Conservation (phyloP, 108 stramenopile genomes). For the Nitzschia palea region DNA sequence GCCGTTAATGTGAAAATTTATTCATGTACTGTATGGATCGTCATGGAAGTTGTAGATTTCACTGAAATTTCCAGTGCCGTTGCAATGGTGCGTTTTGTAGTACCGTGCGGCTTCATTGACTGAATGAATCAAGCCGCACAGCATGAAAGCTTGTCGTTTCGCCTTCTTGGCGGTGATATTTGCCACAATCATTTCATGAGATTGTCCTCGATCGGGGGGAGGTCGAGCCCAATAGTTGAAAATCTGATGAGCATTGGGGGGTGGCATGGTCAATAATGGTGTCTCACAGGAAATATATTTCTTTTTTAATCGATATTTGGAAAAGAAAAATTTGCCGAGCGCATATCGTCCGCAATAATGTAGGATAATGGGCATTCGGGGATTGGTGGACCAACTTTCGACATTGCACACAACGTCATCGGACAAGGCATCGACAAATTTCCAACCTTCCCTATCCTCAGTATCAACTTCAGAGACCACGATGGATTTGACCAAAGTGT, state of each 20-base stretch:
- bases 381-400: background rate
- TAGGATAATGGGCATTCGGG: slow-evolving; percentile 21
- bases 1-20: background rate
- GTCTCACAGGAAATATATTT: slow-evolving; percentile 50
- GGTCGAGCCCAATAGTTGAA: slow-evolving; percentile 23
- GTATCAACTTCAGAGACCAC: slow-evolving; percentile 56
- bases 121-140: slow-evolving; percentile 49
- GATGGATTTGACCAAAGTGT: slow-evolving; percentile 61
- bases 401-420: slow-evolving; percentile 27
- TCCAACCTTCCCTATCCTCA: slow-evolving; percentile 67
- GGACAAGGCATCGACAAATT: slow-evolving; percentile 35
- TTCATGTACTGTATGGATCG: slow-evolving; percentile 14
- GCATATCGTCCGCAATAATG: slow-evolving; percentile 77
- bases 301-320: slow-evolving; percentile 45
- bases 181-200: slow-evolving; percentile 29
- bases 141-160: slow-evolving; percentile 47
- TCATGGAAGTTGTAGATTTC: slow-evolving; percentile 18
- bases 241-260: slow-evolving; percentile 50
- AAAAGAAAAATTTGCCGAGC: slow-evolving; percentile 59
- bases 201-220: slow-evolving; percentile 17
- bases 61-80: slow-evolving; percentile 9
- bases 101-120: slow-evolving; percentile 65
- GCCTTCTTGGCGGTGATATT: background rate
- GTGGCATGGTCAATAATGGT: slow-evolving; percentile 63
- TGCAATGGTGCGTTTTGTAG: slow-evolving; percentile 64